Percentiles rank a stretch among this genome's conserved stretches.
Conservation (phyloP, 1,284 basidiomycete genomes). For the Butyriboletus appendiculatus region DNA sequence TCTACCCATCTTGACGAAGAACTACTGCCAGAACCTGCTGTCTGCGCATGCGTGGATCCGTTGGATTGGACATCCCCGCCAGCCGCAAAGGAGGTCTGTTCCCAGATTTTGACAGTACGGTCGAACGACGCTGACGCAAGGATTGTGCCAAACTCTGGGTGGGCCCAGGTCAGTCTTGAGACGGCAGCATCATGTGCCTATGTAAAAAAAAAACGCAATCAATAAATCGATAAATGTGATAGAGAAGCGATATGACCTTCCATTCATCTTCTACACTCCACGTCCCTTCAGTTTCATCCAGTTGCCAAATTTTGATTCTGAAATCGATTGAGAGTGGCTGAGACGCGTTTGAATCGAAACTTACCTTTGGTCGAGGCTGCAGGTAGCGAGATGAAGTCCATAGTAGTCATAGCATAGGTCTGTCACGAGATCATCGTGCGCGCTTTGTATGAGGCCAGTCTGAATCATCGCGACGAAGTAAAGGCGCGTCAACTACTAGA, state of each 20-base stretch:
- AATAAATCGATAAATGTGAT: slow-evolving; percentile 1
- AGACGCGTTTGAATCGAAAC: slow-evolving; percentile 10
- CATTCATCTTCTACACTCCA: slow-evolving; percentile 85
- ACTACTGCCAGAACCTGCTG: slow-evolving; percentile 26
- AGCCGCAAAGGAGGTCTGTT: slow-evolving; percentile 51
- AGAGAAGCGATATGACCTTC: slow-evolving; percentile 60
- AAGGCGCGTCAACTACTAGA: not conserved
- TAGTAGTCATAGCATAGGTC: slow-evolving; percentile 91
- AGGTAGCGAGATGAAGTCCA: slow-evolving; percentile 76
- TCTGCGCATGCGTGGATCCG: slow-evolving; percentile 22
- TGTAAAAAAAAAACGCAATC: not conserved
- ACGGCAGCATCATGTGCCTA: slow-evolving; percentile 90
- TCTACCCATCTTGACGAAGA: slow-evolving; percentile 69
- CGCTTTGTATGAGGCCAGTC: slow-evolving; percentile 69
- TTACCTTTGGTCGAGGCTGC: slow-evolving; percentile 77
- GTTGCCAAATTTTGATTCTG: slow-evolving; percentile 79
- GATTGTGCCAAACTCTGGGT: slow-evolving; percentile 86
- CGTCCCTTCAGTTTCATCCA: slow-evolving; percentile 66
- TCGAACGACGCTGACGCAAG: slow-evolving; percentile 87
- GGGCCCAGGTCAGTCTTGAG: slow-evolving; percentile 83
- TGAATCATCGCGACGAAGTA: slow-evolving; percentile 56
- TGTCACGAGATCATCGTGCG: slow-evolving; percentile 78
- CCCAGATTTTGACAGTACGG: slow-evolving; percentile 89
- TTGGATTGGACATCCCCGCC: slow-evolving; percentile 38
- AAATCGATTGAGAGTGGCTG: slow-evolving; percentile 6